Evolutionary conservation across 2,329 filamentous ascomycete genomes (phyloP), one percentile per base, ranked within the genome.

Genomic region (Colletotrichum scovillei): DNA sequence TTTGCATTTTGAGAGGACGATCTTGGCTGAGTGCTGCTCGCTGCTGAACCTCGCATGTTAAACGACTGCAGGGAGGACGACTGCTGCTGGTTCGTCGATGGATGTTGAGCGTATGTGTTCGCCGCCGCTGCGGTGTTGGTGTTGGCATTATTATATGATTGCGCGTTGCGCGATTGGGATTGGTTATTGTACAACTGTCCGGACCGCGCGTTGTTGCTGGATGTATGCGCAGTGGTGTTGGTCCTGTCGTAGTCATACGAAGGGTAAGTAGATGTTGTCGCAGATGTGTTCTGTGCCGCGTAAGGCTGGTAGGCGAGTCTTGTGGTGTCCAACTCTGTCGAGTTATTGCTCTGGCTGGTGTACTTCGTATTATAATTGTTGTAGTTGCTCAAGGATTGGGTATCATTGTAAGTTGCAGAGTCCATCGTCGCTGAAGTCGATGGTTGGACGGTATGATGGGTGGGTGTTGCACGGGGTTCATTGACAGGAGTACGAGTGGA

Each of bases 381-480:
- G 57, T 80, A 79, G 7, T 74, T 70, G 28, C 59, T 74, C 5
- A 78, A 49, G 32, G 79, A 78, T 1, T 78, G 76, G 30, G 71
- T 63, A 19, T 76, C 57, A 6, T 60, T 64, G 42, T 66, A 72
- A 5, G 42, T 53, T 49, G 66, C 59, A 26, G 28, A 73, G 53
- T 42, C 76, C 30, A 64, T 57, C 55, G 69, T 77, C n/a, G 74
- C 78, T n/a, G 79, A 81, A n/a, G 79, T 74, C 67, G 81, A 80
- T 11, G 83, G 80, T 59, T 86, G 75, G 74, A 82, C 78, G 8
- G 75, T 75, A 14, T 79, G 76, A 38, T 77, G 78, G 30, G 70
- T 46, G 12, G 72, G 64, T 8, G 69, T 78, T 7, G 78, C 60
- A 12, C 78, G 64, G 32, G 77, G 72, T 5, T 79, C 75, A n/a